Conservation (phyloP, 2,329 filamentous ascomycete genomes). For the Aspergillus flavus region DNA sequence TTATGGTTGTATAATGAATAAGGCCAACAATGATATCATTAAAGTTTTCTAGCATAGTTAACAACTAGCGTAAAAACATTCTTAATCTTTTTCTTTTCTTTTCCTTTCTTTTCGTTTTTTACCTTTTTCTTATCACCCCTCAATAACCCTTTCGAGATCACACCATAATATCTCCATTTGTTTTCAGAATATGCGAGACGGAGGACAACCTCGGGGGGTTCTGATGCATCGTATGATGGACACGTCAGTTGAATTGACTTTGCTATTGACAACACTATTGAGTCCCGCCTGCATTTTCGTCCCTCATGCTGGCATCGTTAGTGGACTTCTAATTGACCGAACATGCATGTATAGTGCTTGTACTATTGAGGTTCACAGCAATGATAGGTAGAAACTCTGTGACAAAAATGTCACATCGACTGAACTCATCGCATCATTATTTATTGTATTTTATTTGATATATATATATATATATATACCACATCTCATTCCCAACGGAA, state of each 20-base stretch:
- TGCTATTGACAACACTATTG: slow-evolving; percentile 20
- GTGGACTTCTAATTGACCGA: background rate
- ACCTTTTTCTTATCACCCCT: background rate
- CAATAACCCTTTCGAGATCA: background rate
- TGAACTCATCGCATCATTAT: background rate
- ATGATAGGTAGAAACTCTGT: background rate
- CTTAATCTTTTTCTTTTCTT: background rate
- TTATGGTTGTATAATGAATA: slow-evolving; percentile 20
- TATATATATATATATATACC: too few species aligned
- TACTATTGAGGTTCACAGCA: background rate
- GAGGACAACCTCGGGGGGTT: background rate
- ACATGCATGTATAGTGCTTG: background rate
- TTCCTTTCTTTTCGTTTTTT: background rate
- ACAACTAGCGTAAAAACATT: slow-evolving; percentile 1
- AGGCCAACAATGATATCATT: slow-evolving; percentile 7
- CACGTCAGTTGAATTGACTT: slow-evolving; percentile 9
- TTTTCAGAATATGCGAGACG: background rate
- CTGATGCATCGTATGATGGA: slow-evolving; percentile 13
- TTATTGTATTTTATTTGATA: background rate
- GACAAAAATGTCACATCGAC: background rate
- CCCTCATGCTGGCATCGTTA: slow-evolving; percentile 7
- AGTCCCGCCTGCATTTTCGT: slow-evolving; percentile 12
- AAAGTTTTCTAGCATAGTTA: background rate
- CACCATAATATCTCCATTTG: background rate
- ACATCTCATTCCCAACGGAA: background rate